These are phyloP conservation scores for Diaporthe aspalathi DNA, from an alignment of 2,329 filamentous ascomycete species.

Conservation along the genomic window DNA sequence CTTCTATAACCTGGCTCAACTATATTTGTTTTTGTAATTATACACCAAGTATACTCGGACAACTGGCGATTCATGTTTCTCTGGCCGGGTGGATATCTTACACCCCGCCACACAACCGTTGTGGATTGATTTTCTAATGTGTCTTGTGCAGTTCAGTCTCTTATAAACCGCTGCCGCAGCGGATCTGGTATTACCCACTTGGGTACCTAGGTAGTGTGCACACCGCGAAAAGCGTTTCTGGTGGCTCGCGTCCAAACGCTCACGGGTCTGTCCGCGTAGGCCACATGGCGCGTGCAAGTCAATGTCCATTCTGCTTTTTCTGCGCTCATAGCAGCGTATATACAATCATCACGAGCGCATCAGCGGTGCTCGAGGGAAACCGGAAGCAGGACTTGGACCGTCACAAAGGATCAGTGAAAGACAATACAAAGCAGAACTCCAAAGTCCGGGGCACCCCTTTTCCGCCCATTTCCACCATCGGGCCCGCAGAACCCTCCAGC, in stretches of 20 bases:
- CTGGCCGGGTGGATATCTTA: not conserved
- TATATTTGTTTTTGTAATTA: not conserved
- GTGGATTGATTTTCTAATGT: not conserved
- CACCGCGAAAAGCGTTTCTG: not conserved
- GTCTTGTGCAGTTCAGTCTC: too few relatives aligned
- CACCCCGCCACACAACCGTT: not conserved
- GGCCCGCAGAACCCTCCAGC: conserved; percentile 16
- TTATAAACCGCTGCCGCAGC: not conserved
- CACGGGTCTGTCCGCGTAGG: not conserved
- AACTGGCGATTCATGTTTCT: not conserved
- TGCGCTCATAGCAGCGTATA: conserved; percentile 31
- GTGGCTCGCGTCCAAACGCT: not conserved
- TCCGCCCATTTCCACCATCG: conserved; percentile 17
- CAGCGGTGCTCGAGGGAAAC: conserved; percentile 14
- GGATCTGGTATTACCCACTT: too few relatives aligned
- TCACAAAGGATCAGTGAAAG: conserved; percentile 25
- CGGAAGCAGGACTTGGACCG: not conserved
- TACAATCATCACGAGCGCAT: conserved; percentile 29
- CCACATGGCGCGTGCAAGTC: not conserved
- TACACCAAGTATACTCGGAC: not conserved
- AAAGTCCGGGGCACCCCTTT: conserved; percentile 30
- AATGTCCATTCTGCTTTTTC: conserved; percentile 22
- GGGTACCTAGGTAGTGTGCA: too few relatives aligned
- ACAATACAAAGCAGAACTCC: conserved; percentile 30
- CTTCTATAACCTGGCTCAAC: not conserved